Conservation (phyloP, 345 rosid species). For the Hibiscus mutabilis region DNA sequence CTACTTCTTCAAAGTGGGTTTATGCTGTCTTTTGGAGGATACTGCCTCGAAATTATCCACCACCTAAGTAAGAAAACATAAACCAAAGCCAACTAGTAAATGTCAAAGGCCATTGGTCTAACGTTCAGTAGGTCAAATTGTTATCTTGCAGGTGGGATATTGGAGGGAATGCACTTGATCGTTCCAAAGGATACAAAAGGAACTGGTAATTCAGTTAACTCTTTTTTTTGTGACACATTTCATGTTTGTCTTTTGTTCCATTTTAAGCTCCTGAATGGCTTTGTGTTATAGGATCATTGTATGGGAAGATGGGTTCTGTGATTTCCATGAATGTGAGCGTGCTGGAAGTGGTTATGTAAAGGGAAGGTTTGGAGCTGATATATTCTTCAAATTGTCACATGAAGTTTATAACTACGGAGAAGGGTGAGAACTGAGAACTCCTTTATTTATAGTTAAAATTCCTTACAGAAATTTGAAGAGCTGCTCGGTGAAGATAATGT, state of each 20-base stretch:
- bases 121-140: conserved; percentile 12
- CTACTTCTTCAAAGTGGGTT: conserved; percentile 58
- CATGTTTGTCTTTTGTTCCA: neutral
- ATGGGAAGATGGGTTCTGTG: conserved; percentile 79
- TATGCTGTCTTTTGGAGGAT: conserved; percentile 79
- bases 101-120: neutral
- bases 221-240: neutral
- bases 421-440: conserved; percentile 38
- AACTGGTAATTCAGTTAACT: conserved; percentile 44
- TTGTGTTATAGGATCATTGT: conserved; percentile 53
- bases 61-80: conserved; percentile 50
- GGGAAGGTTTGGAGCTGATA: conserved; percentile 53
- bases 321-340: conserved; percentile 52
- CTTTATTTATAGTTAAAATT: neutral
- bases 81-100: no score
- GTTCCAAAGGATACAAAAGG: conserved; percentile 61
- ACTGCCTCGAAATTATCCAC: conserved; percentile 72
- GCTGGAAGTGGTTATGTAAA: conserved; percentile 35
- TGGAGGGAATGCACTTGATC: conserved; percentile 56
- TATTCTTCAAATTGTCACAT: conserved; percentile 79
- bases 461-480: neutral
- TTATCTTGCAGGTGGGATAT: conserved; percentile 64
- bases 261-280: conserved; percentile 1
- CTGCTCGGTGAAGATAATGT: neutral
- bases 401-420: conserved; percentile 72